Base-by-base conservation (phyloP, 495 filamentous ascomycete species). In the Bathelium albidoporum region DNA sequence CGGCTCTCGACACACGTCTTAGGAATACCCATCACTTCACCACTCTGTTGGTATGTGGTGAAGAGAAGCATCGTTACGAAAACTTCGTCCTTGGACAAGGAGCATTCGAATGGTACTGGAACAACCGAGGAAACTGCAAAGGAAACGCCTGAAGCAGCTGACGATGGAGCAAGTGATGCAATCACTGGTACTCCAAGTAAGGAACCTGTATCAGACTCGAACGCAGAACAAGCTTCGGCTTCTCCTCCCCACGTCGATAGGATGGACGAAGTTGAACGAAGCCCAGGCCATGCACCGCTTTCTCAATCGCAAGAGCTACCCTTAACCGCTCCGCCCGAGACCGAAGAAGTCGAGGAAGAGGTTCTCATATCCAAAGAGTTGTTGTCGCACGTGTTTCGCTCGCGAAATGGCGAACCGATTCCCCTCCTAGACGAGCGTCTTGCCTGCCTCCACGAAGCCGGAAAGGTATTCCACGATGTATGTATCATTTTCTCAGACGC, bases 21-120 rank as follows among this genome's bases (percentile, higher is more conserved):
- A 92, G 89, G 80, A 64, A 89, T 97, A 44, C 91, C 91, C 24
- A 96, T 97, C 61, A 96, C 92, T 10, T 88, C 81, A 58, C 87
- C 94, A 5, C 81, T 87, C 58, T 97, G 91, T 72, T 97, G 94
- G 94, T 66, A 55, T 29, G 29, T 55, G 49, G 2, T 55, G 7
- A 55, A 16, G 16, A 26, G 16, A 55, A 55, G 49, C 20, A 10
- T 55, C 2, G 24, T n/a, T 55, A 24, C 9, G 49, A 55, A 55
- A 9, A 29, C 9, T 26, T 7, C 49, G 24, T 2, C 22, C 5
- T 20, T 9, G 24, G 5, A 5, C 34, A 39, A 39, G 5, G 34
- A 39, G 34, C 5, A 39, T 39, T 14, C 34, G 5, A 14, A 39
- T 5, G 5, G 5, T 39, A 5, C 5, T 5, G 34, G 14, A 39